Evolutionary conservation across 768 basidiomycete genomes (phyloP).

Genomic region (Lepiota brunneoincarnata): DNA sequence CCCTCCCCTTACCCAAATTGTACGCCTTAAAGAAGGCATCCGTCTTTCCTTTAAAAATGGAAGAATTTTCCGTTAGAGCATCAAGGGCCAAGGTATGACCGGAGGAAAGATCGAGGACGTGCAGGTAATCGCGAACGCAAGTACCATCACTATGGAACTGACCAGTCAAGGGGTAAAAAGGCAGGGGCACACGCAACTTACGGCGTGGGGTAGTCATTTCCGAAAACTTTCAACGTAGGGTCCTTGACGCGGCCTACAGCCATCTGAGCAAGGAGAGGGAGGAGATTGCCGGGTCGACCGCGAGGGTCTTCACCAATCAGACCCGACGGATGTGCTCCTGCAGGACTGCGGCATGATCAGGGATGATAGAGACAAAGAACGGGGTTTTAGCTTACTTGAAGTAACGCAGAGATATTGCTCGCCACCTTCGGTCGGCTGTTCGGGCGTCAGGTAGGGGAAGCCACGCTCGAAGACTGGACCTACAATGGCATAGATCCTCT

Average conservation of each 20-base stretch:
- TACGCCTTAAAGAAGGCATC: slow-evolving; percentile 84
- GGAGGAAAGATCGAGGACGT: slow-evolving; percentile 91
- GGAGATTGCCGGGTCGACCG: slow-evolving; percentile 90
- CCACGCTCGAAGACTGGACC: slow-evolving; percentile 21
- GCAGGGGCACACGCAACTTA: slow-evolving; percentile 31
- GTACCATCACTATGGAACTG: slow-evolving; percentile 76
- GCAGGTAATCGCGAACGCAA: slow-evolving; percentile 95
- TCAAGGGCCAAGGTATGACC: slow-evolving; percentile 92
- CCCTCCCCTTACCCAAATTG: slow-evolving; percentile 93
- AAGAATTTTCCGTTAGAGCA: slow-evolving; percentile 63
- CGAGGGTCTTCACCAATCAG: slow-evolving; percentile 94
- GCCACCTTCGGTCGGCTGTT: slow-evolving; percentile 72
- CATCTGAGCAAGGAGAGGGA: slow-evolving; percentile 93
- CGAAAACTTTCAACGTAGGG: slow-evolving; percentile 77
- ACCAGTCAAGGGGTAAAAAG: neutral
- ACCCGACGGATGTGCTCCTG: slow-evolving; percentile 97
- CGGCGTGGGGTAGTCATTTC: slow-evolving; percentile 96
- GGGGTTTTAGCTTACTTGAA: slow-evolving; percentile 73
- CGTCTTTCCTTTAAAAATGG: slow-evolving; percentile 53
- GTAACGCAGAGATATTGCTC: slow-evolving; percentile 86
- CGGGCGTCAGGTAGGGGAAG: slow-evolving; percentile 8
- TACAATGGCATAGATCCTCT: slow-evolving; percentile 81
- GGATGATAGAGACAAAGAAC: neutral
- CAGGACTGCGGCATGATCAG: slow-evolving; percentile 57
- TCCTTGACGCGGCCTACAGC: slow-evolving; percentile 85